phyloP scores from a whole-genome alignment of 257 asterid genomes.

The Solanum commersonii region DNA sequence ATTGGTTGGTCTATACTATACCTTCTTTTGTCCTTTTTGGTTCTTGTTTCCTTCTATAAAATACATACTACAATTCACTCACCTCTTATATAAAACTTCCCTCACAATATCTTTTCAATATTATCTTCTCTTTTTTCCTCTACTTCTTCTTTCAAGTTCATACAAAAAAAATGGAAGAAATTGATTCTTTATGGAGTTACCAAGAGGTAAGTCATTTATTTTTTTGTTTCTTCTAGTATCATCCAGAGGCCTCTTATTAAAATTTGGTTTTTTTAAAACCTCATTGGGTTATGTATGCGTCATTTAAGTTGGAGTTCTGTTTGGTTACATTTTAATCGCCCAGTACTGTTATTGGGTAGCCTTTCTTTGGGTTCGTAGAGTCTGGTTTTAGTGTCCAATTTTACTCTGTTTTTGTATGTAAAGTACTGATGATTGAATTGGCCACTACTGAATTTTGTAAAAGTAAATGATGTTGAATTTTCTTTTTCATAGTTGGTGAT shows the following conservation, averaged over 20 bases:
- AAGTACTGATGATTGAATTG: background rate
- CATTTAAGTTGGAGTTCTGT: background rate
- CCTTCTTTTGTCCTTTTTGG: conserved; percentile 5
- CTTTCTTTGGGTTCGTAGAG: background rate
- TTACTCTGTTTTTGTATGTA: background rate
- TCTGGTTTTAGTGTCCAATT: background rate
- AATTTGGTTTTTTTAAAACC: background rate
- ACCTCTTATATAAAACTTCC: conserved; percentile 23
- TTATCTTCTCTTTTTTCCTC: conserved; percentile 1
- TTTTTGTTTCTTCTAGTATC: too few relatives aligned
- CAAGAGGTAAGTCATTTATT: conserved; percentile 32
- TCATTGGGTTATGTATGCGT: background rate
- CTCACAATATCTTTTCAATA: background rate
- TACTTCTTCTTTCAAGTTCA: background rate
- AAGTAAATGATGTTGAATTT: background rate
- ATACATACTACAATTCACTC: conserved; percentile 9
- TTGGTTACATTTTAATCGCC: background rate
- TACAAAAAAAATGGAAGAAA: conserved; percentile 32
- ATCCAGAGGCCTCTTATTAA: background rate
- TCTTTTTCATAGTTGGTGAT: background rate
- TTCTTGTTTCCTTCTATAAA: conserved; percentile 31
- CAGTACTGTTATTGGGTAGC: background rate
- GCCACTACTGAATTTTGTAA: background rate
- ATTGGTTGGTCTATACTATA: conserved; percentile 16
- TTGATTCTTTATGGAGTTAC: conserved; percentile 51